These are phyloP conservation scores for Conringia planisiliqua DNA, from an alignment of 345 rosid genomes.

Conservation along the genomic window DNA sequence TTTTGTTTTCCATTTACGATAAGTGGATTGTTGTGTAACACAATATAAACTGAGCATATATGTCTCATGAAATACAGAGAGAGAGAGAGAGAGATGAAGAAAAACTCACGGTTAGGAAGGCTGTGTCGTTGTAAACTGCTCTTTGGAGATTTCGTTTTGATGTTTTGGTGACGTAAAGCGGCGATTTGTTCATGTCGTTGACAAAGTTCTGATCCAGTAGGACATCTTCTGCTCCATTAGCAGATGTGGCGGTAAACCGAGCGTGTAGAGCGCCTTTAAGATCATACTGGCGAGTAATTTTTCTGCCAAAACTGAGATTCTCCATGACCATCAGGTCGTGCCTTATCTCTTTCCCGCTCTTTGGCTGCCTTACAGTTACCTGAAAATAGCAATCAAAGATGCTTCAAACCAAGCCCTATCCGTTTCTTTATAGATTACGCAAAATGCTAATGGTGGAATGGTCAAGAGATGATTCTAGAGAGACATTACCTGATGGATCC, in stretches of 20 bases:
- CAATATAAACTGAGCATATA: neutral
- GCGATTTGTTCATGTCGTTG: slow-evolving; percentile 85
- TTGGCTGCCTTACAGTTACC: slow-evolving; percentile 76
- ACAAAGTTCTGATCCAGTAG: slow-evolving; percentile 95
- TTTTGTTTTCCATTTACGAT: neutral
- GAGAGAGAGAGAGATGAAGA: neutral
- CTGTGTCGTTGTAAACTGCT: slow-evolving; percentile 94
- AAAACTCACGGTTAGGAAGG: slow-evolving; percentile 78
- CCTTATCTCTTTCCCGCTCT: slow-evolving; percentile 73
- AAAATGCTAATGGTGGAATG: neutral
- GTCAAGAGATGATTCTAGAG: neutral
- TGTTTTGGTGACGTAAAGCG: slow-evolving; percentile 76
- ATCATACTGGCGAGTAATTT: slow-evolving; percentile 80
- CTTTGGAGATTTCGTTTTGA: slow-evolving; percentile 73
- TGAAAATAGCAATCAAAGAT: slow-evolving; percentile 29
- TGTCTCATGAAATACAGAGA: neutral
- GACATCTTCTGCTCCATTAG: slow-evolving; percentile 64
- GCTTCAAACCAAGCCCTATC: neutral
- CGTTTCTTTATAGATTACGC: neutral
- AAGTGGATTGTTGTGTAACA: neutral
- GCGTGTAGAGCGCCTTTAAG: slow-evolving; percentile 91
- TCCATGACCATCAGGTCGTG: slow-evolving; percentile 98
- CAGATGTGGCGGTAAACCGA: slow-evolving; percentile 49
- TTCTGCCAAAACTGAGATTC: slow-evolving; percentile 76
- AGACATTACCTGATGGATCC: slow-evolving; percentile 77